Conservation (phyloP, 805 yeast genomes). For the Nakazawaea sp. region DNA sequence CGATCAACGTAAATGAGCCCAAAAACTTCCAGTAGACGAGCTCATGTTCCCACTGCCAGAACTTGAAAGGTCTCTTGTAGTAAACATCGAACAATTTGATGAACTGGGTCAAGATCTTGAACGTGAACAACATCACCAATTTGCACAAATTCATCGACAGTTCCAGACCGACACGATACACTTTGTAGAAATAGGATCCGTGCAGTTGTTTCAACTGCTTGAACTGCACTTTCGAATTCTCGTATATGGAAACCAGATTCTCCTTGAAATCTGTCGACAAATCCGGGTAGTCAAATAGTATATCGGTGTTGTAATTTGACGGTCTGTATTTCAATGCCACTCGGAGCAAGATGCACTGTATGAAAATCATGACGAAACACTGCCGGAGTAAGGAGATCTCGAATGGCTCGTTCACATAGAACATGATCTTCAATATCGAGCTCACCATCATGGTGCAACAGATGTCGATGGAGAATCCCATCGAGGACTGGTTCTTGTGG, state of each 20-base stretch:
- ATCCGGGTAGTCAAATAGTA: constrained; percentile 24
- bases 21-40: constrained; percentile 59
- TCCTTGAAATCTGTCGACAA: constrained; percentile 23
- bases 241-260: constrained; percentile 16
- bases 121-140: constrained; percentile 12
- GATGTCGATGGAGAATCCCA: constrained; percentile 86
- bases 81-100: constrained; percentile 65
- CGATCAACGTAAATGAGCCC: constrained; percentile 26
- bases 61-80: constrained; percentile 53
- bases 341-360: constrained; percentile 60
- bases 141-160: constrained; percentile 5
- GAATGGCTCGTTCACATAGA: constrained; percentile 74
- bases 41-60: constrained; percentile 84
- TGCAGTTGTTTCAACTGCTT: background rate
- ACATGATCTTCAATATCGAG: constrained; percentile 63
- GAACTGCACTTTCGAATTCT: constrained; percentile 15
- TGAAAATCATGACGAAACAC: constrained; percentile 76
- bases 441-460: constrained; percentile 88
- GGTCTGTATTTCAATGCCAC: constrained; percentile 57
- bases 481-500: constrained; percentile 51
- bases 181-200: background rate
- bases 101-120: constrained; percentile 26
- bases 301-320: constrained; percentile 30
- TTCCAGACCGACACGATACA: background rate
- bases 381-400: constrained; percentile 77